Conservation (phyloP, 73 alveolate genomes). For the Tetrahymena thermophila region DNA sequence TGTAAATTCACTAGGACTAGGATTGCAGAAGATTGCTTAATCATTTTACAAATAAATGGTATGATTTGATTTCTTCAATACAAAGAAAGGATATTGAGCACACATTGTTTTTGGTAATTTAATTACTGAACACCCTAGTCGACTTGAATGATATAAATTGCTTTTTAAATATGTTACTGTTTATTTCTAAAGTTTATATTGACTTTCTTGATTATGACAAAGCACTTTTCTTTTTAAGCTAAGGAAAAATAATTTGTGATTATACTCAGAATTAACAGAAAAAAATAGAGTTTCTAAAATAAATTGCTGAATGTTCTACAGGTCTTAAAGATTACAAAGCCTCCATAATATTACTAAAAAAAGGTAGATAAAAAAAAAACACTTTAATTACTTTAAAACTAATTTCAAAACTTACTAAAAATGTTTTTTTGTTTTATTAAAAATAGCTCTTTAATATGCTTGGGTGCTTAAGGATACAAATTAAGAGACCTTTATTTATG, state of each 20-base stretch:
- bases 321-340: background rate
- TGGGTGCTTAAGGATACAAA: background rate
- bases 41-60: background rate
- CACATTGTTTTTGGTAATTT: background rate
- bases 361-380: background rate
- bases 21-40: background rate
- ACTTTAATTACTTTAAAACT: background rate
- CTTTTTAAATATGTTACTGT: background rate
- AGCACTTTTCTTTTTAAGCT: background rate
- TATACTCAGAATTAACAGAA: background rate
- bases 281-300: background rate
- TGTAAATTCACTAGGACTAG: background rate
- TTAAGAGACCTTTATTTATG: background rate
- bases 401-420: background rate
- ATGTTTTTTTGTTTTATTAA: background rate
- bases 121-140: background rate
- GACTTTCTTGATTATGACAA: background rate
- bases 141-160: background rate
- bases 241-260: background rate
- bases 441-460: background rate
- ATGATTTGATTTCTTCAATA: background rate
- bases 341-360: background rate
- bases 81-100: background rate
- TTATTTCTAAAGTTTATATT: background rate
- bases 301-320: background rate